These are phyloP conservation scores for Aspergillus sp. DNA, from an alignment of 2,329 filamentous ascomycete genomes.

Conservation along the genomic window DNA sequence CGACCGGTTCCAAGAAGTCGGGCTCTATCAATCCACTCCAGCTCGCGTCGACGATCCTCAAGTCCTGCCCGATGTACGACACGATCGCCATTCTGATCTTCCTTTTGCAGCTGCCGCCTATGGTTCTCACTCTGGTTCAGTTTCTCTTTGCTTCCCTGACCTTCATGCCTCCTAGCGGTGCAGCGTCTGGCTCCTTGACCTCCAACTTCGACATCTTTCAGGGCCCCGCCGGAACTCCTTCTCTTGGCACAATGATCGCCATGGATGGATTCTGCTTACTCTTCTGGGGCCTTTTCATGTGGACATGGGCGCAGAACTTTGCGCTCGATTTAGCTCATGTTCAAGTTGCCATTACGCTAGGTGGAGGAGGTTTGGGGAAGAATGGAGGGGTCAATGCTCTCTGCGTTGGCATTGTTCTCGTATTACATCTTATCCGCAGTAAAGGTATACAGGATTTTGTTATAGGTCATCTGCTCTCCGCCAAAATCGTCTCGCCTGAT, in stretches of 20 bases:
- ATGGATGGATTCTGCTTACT: conserved; percentile 82
- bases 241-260: conserved; percentile 78
- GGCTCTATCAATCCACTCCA: conserved; percentile 70
- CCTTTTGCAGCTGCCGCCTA: conserved; percentile 85
- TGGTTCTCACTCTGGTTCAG: conserved; percentile 85
- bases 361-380: conserved; percentile 66
- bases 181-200: conserved; percentile 71
- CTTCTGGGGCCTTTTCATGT: conserved; percentile 78
- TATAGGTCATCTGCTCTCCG: conserved; percentile 46
- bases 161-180: conserved; percentile 81
- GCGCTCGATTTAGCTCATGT: conserved; percentile 89
- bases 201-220: conserved; percentile 92
- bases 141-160: conserved; percentile 90
- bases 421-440: conserved; percentile 50
- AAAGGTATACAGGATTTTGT: conserved; percentile 55
- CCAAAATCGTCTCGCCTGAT: conserved; percentile 48
- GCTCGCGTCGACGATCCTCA: conserved; percentile 81
- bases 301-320: conserved; percentile 83
- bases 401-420: conserved; percentile 48
- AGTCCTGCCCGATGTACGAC: conserved; percentile 86
- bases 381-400: conserved; percentile 49
- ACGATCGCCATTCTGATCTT: conserved; percentile 96
- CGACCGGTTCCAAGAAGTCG: conserved; percentile 35
- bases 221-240: conserved; percentile 80
- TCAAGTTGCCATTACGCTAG: conserved; percentile 87